Evolutionary conservation across 495 filamentous ascomycete genomes (phyloP), one percentile per base, ranked within the genome.

Genomic region (Daldinia concentrica): DNA sequence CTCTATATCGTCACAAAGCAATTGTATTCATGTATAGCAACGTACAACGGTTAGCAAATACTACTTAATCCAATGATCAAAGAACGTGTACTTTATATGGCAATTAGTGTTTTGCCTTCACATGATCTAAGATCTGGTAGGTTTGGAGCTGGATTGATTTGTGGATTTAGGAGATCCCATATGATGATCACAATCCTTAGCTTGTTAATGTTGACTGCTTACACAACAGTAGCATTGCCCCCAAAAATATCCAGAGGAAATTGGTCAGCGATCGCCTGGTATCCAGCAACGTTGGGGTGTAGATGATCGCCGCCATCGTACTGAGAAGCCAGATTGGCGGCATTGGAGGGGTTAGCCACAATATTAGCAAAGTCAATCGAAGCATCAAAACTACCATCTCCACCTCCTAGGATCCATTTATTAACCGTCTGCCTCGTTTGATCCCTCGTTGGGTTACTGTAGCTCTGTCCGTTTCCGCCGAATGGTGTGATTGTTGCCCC

Each of bases 401-500:
- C 88, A 51, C 81, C 85, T 2, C 66, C 76, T 36, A 88, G 69
- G 37, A 93, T 92, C 82, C 86, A 92, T 15, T 81, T 75, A 74
- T 93, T 93, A 2, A 93, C 81, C 12, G 79, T 78, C 60, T 85
- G 82, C 34, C 90, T 75, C 14, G 88, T 88, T 72, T 77, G 73
- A 69, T 92, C 88, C 8, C 90, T 76, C 27, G 79, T 79, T 2
- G 86, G 81, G 68, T 85, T 77, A 14, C 83, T 85, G 74, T 93
- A 92, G 51, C 72, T 58, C 72, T 86, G 78, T 15, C 80, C 64
- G 71, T 74, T 78, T 66, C 82, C 66, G 6, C 82, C 81, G 73
- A 93, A 92, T 0, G 90, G 90, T 14, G 90, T 91, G 56, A 93
- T 90, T 1, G 91, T 92, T 0, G 86, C 88, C 0, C 81, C 89